Evolutionary conservation across 768 basidiomycete genomes (phyloP), one percentile per base, ranked within the genome.

Genomic region (Termitomyces sp.): DNA sequence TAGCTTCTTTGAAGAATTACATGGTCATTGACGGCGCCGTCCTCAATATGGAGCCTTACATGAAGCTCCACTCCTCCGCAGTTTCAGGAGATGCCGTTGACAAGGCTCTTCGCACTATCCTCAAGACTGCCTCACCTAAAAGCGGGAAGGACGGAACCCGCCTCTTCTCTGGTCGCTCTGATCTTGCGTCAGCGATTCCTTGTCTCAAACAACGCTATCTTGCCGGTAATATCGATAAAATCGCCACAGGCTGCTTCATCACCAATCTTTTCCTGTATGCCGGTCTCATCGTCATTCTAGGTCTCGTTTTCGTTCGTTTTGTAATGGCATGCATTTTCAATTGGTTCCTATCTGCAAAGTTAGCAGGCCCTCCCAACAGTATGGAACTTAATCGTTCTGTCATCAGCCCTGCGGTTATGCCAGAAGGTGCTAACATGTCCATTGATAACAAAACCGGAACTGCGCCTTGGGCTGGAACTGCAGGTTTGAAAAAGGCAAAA

Each of bases 321-420:
- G 72, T 80, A 65, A 98, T 99, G 96, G 97, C 97, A 0, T 92
- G 92, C 70, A 71, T 96, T 42, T 99, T 98, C 81, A 94, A 85
- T 66, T 99, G 97, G 97, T 96, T 92, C 77, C 75, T 98, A 50
- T 95, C 94, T 10, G 83, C 82, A 8, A 81, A 81, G 55, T 81
- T 98, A 34, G 89, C 94, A 18, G 84, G 85, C 12, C 84, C 92
- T 26, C 92, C 92, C 0, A 81, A 81, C 60, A 84, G 70, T 60
- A 81, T 80, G 58, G 81, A 92, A 52, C 78, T 98, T 36, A 85
- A 87, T 62, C 81, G 92, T 45, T 83, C 87, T 15, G 96, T 85
- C 51, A 92, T 99, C 69, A 93, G 90, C 66, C 96, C 96, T 18
- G 91, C 92, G 1, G 96, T 99, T 59, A 83, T 99, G 83, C 96